Evolutionary conservation across 2,329 filamentous ascomycete species (phyloP).

Genomic region (Alternaria burnsii): DNA sequence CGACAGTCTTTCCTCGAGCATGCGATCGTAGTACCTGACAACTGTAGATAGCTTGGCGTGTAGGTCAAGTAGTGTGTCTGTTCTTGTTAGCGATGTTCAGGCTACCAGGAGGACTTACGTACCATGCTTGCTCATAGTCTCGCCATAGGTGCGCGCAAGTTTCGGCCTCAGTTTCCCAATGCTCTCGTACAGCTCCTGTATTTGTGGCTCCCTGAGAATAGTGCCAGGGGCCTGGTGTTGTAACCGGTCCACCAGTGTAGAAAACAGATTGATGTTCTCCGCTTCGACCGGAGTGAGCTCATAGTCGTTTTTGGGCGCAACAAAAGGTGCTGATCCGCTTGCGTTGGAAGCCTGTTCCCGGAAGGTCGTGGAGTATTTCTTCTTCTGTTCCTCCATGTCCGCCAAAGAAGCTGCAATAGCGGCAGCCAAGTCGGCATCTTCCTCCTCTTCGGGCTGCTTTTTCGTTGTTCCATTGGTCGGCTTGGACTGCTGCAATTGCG

Average conservation of each 20-base stretch:
- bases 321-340: conserved; percentile 56
- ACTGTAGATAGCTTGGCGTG: conserved; percentile 96
- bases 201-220: conserved; percentile 95
- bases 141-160: conserved; percentile 91
- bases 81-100: conserved; percentile 43
- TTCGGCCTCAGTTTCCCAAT: conserved; percentile 94
- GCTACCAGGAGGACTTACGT: conserved; percentile 45
- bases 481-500: conserved; percentile 57
- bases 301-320: conserved; percentile 87
- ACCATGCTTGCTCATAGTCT: conserved; percentile 99
- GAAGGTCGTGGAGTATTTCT: conserved; percentile 82
- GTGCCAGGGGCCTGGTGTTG: conserved; percentile 96
- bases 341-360: conserved; percentile 76
- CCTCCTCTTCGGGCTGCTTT: conserved; percentile 71
- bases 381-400: conserved; percentile 98
- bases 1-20: conserved; percentile 94
- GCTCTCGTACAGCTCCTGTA: conserved; percentile 97
- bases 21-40: conserved; percentile 95
- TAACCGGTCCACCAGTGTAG: conserved; percentile 90
- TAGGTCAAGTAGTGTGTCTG: conserved; percentile 90
- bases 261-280: conserved; percentile 96
- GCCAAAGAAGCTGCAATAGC: conserved; percentile 93
- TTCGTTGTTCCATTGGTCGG: conserved; percentile 48
- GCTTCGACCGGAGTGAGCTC: conserved; percentile 93
- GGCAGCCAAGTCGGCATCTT: conserved; percentile 91